Evolutionary conservation across 1,139 yeast genomes (phyloP).

Genomic region (Suhomyces taliae): DNA sequence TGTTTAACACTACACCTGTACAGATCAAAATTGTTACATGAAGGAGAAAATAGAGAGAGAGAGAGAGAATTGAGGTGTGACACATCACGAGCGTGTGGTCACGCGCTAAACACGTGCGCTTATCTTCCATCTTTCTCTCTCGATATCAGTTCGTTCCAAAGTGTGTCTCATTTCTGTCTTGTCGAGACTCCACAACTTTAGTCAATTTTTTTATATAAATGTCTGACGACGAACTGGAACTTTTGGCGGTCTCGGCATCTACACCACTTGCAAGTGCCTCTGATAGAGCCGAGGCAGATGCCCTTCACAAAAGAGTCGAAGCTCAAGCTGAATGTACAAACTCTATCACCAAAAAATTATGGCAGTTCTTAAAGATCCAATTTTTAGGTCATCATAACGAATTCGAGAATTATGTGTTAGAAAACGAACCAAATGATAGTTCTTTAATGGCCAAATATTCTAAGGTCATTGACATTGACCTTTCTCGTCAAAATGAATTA

Average conservation of each 20-base stretch:
- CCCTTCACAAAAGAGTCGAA: conserved; percentile 2
- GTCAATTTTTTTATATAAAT: background rate
- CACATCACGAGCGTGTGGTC: background rate
- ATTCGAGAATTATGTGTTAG: conserved; percentile 43
- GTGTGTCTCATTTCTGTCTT: background rate
- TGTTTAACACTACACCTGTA: background rate
- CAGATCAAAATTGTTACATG: background rate
- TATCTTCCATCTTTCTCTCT: background rate
- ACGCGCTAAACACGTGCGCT: background rate
- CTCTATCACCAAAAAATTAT: conserved; percentile 23
- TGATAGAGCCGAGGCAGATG: conserved; percentile 1
- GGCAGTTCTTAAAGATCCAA: conserved; percentile 28
- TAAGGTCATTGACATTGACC: conserved; percentile 36
- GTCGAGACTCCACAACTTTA: background rate
- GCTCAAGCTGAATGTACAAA: conserved; percentile 18
- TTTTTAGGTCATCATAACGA: conserved; percentile 25
- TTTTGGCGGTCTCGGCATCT: conserved; percentile 9
- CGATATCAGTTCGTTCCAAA: background rate
- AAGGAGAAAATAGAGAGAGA: no score
- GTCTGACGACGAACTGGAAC: conserved; percentile 12
- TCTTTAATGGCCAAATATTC: conserved; percentile 53
- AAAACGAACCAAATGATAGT: conserved; percentile 55
- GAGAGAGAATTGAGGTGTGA: background rate
- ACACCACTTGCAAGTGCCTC: background rate
- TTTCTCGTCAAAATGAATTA: conserved; percentile 19